Base-by-base conservation (phyloP, 345 rosid species). In the Bruguiera gymnorhiza region DNA sequence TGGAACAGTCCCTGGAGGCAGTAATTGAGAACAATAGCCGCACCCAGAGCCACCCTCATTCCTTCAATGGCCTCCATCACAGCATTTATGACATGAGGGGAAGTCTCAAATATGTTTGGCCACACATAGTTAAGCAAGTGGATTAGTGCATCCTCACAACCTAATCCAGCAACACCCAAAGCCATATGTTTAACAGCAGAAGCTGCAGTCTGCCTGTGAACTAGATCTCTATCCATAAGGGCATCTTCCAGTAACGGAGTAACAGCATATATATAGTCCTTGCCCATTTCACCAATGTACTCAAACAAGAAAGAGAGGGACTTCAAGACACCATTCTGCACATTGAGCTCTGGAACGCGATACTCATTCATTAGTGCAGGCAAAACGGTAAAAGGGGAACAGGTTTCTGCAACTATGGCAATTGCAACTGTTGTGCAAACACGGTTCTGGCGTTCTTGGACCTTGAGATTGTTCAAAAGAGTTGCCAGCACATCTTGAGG, bases 61-160 rank as follows among this genome's bases (percentile, higher is more conserved):
- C 97, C 98, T 83, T 96, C 99, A 39, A 92, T 84, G 27, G 99
- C 99, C 80, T 96, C 99, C 94, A 83, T 90, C n/a, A 92, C 99
- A 1, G 97, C 97, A 67, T 96, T 96, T 21, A 96, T 92, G 5
- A 96, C 98, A 65, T 96, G 99, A 32, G 98, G 99, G 19, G 99
- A 96, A 24, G 99, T 96, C 86, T 96, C 98, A 29, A 96, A 96
- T 48, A 96, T 92, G 81, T 92, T 96, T 13, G 99, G 99, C 99
- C 99, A 96, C 29, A 96, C 94, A 30, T 82, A 96, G 86, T 96
- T 96, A 54, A 96, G 79, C 75, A 96, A 80, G 81, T 92, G 99
- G 39, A 89, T 73, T 61, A 96, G 71, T 21, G 98, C 99, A 76
- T 96, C 99, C 88, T 96, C 98, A 32, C 99, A 95, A 61, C 99